Percentiles rank a stretch among this genome's conserved stretches.
Conservation (phyloP, 2,329 filamentous ascomycete species). For the Aaosphaeria pasadenensis region DNA sequence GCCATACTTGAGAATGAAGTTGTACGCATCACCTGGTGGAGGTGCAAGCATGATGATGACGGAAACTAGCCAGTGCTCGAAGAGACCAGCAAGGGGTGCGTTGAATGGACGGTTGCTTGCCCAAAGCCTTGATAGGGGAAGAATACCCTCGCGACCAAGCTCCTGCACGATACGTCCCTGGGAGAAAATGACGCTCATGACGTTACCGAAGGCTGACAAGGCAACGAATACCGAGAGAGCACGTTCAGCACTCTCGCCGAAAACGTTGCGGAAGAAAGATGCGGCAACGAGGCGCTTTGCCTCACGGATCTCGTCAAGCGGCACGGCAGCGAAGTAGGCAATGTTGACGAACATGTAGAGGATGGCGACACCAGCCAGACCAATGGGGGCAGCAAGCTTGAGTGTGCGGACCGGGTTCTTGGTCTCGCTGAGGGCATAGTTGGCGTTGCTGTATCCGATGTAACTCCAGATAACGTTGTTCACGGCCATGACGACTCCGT, state of each 20-base stretch:
- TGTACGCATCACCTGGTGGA: conserved; percentile 65
- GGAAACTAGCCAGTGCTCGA: conserved; percentile 63
- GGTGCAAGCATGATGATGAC: conserved; percentile 66
- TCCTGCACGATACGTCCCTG: conserved; percentile 66
- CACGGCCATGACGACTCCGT: conserved; percentile 66
- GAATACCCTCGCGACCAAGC: conserved; percentile 63
- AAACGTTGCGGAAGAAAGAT: conserved; percentile 57
- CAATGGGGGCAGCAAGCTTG: conserved; percentile 62
- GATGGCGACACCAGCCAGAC: conserved; percentile 56
- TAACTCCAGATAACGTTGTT: conserved; percentile 73
- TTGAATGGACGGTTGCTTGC: conserved; percentile 64
- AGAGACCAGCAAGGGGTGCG: conserved; percentile 59
- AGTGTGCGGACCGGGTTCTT: conserved; percentile 64
- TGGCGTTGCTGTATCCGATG: conserved; percentile 66
- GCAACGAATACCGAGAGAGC: conserved; percentile 65
- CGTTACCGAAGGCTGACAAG: conserved; percentile 65
- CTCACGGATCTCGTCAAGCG: conserved; percentile 53
- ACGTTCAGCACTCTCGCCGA: conserved; percentile 52
- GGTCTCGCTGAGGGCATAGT: conserved; percentile 64
- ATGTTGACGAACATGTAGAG: conserved; percentile 68
- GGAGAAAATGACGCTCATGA: conserved; percentile 66
- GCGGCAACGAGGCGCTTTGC: conserved; percentile 56
- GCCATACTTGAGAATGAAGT: conserved; percentile 52
- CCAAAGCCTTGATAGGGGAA: conserved; percentile 62
- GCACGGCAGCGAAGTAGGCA: conserved; percentile 63